These are phyloP conservation scores for Diaporthe citrichinensis DNA, from an alignment of 2,329 filamentous ascomycete genomes.

Conservation along the genomic window DNA sequence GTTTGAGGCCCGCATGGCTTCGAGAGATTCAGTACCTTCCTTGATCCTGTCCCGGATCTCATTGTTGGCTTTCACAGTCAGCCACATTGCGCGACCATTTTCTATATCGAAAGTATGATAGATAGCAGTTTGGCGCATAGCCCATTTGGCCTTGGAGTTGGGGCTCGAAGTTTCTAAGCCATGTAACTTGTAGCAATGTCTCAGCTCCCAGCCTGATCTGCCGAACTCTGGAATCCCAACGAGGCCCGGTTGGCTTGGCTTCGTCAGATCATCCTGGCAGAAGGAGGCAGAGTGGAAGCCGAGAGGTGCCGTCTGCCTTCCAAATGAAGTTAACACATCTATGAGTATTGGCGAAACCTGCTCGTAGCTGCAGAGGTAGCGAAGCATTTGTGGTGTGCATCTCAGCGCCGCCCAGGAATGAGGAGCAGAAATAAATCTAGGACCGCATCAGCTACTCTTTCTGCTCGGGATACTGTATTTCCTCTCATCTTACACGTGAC, in stretches of 20 bases:
- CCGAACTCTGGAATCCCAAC: not conserved
- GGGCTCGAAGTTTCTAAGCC: conserved; percentile 9
- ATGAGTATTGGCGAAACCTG: conserved; percentile 16
- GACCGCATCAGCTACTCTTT: not conserved
- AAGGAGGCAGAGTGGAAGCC: conserved; percentile 19
- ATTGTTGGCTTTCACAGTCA: conserved; percentile 29
- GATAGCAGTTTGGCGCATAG: conserved; percentile 26
- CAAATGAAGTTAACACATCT: conserved; percentile 53
- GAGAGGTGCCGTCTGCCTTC: conserved; percentile 60
- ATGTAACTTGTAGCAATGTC: conserved; percentile 19
- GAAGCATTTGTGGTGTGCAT: conserved; percentile 26
- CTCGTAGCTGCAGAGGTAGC: conserved; percentile 22
- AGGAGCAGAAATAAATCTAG: conserved; percentile 6
- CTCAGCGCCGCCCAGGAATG: conserved; percentile 18
- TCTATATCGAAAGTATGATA: conserved; percentile 37
- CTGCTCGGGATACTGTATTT: not conserved
- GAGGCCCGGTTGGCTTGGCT: not conserved
- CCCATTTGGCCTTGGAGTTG: conserved; percentile 18
- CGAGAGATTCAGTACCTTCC: conserved; percentile 8
- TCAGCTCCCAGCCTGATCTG: conserved; percentile 19
- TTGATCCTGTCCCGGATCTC: conserved; percentile 21
- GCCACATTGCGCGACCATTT: conserved; percentile 29
- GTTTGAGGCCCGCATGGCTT: conserved; percentile 1
- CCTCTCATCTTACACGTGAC: not conserved
- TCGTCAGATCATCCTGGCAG: conserved; percentile 4